These are phyloP conservation scores for Suzukiozyma palmioleophila DNA, from an alignment of 1,139 yeast genomes.

Conservation along the genomic window DNA sequence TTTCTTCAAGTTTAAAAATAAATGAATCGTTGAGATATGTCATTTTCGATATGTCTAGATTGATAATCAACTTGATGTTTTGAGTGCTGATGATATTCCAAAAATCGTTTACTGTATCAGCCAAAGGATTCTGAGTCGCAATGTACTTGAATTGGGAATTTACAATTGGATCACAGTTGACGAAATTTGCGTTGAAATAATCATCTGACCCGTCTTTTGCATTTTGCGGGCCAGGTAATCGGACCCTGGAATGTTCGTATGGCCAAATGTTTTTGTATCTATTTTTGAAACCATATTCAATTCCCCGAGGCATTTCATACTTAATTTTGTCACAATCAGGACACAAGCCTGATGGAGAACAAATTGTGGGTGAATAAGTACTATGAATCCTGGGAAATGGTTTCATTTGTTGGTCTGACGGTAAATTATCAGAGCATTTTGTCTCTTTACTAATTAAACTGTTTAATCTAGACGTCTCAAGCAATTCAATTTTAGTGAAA, in stretches of 20 bases:
- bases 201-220: slow-evolving; percentile 23
- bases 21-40: background rate
- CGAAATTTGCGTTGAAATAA: slow-evolving; percentile 42
- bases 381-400: slow-evolving; percentile 3
- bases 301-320: slow-evolving; percentile 52
- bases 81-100: slow-evolving; percentile 49
- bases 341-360: slow-evolving; percentile 42
- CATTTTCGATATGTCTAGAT: slow-evolving; percentile 47
- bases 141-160: slow-evolving; percentile 23
- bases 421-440: background rate
- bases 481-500: slow-evolving; percentile 45
- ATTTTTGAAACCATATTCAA: slow-evolving; percentile 43
- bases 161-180: slow-evolving; percentile 17
- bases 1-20: slow-evolving; percentile 6
- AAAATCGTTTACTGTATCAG: slow-evolving; percentile 38
- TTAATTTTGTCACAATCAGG: slow-evolving; percentile 38
- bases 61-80: slow-evolving; percentile 58
- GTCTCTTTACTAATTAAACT: slow-evolving; percentile 13
- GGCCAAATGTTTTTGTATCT: slow-evolving; percentile 45
- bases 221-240: slow-evolving; percentile 13
- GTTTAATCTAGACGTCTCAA: slow-evolving; percentile 47
- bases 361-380: slow-evolving; percentile 23
- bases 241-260: slow-evolving; percentile 44
- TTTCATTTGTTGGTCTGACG: slow-evolving; percentile 9
- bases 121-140: slow-evolving; percentile 44